phyloP scores from a whole-genome alignment of 805 yeast genomes.

The Jamesozyma gamospora region DNA sequence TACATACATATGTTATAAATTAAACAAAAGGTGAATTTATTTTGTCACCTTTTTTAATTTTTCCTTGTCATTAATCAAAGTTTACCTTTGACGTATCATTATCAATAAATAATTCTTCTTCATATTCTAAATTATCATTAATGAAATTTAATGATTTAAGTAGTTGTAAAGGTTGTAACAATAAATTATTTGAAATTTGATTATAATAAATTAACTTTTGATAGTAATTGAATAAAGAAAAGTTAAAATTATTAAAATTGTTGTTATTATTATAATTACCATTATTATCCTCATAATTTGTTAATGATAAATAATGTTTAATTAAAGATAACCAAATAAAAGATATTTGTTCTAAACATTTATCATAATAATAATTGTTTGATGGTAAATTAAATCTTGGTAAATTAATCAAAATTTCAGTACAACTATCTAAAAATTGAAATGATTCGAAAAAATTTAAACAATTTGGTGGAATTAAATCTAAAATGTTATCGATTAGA shows the following conservation, averaged over 20 bases:
- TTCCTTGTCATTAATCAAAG: neutral
- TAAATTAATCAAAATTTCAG: slow-evolving; percentile 21
- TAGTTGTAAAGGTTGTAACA: slow-evolving; percentile 20
- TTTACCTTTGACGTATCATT: too few species aligned
- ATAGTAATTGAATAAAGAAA: slow-evolving; percentile 13
- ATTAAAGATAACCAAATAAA: slow-evolving; percentile 26
- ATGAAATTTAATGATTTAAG: slow-evolving; percentile 7
- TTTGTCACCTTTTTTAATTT: too few species aligned
- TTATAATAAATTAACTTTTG: slow-evolving; percentile 19
- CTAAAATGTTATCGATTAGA: slow-evolving; percentile 25
- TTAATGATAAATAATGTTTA: slow-evolving; percentile 7
- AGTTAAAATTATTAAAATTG: slow-evolving; percentile 12
- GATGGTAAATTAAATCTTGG: slow-evolving; percentile 27
- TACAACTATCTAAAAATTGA: slow-evolving; percentile 22
- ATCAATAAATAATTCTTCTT: too few species aligned
- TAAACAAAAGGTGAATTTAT: too few species aligned
- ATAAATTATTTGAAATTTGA: slow-evolving; percentile 16
- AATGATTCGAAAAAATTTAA: slow-evolving; percentile 22
- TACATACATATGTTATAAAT: too few species aligned
- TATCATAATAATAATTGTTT: slow-evolving; percentile 30
- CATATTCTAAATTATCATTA: too few species aligned
- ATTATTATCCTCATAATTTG: too few species aligned
- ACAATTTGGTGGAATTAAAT: slow-evolving; percentile 26
- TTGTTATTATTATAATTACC: slow-evolving; percentile 15
- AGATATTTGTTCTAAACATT: slow-evolving; percentile 28